A percentile compares a stretch with the other conserved stretches of the same genome.
These are phyloP conservation scores for Pleurotus platypus DNA, from an alignment of 768 basidiomycete species.

Conservation along the genomic window DNA sequence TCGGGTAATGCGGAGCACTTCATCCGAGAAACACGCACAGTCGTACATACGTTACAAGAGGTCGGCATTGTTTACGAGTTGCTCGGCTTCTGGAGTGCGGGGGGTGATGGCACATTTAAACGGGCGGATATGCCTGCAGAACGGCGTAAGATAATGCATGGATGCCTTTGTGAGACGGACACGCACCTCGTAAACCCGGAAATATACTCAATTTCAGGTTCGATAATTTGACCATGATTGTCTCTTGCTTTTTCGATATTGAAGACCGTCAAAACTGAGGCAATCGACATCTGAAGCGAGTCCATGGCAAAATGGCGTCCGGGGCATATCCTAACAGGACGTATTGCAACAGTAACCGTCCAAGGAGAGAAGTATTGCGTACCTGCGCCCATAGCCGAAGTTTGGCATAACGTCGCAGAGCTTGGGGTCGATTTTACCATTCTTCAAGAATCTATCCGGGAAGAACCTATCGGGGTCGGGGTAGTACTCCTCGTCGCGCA, in stretches of 20 bases:
- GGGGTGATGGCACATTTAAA: no score
- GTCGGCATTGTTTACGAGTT: no score
- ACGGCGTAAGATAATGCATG: no score
- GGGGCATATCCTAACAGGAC: not conserved
- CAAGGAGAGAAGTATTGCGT: not conserved
- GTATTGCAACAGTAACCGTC: not conserved
- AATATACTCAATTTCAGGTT: not conserved
- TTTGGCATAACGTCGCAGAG: constrained; percentile 11
- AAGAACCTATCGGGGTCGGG: constrained; percentile 23
- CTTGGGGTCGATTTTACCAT: constrained; percentile 15
- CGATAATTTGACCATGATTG: not conserved
- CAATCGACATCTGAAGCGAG: not conserved
- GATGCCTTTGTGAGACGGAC: no score
- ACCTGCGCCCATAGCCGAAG: constrained; percentile 35
- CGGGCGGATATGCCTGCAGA: no score
- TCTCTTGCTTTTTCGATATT: not conserved
- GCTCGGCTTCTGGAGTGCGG: no score
- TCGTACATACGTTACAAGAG: no score
- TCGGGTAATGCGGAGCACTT: no score
- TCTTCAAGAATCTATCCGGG: constrained; percentile 23
- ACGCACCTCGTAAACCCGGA: not conserved
- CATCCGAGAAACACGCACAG: no score
- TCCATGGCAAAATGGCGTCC: not conserved
- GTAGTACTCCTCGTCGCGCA: constrained; percentile 24
- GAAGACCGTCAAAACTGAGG: not conserved